A percentile compares a stretch with the other conserved stretches of the same genome.
phyloP scores from a whole-genome alignment of 768 basidiomycete species.

The Peribolospora kevripleyi region DNA sequence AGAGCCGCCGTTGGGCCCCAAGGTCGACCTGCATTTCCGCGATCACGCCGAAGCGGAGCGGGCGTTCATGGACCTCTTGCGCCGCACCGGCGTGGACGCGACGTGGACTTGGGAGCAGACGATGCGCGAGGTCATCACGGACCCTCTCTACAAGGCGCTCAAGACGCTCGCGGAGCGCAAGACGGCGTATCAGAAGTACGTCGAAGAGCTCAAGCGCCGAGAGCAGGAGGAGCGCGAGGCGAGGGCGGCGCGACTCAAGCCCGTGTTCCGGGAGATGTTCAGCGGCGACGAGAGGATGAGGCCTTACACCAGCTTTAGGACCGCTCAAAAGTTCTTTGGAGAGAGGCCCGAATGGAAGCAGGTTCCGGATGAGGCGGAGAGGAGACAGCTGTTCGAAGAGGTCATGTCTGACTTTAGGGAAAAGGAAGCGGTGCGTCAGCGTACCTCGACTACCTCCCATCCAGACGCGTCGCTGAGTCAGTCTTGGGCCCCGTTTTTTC shows the following conservation, averaged over 20 bases:
- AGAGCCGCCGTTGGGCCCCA: conserved; percentile 22
- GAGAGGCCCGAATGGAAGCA: conserved; percentile 61
- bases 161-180: conserved; percentile 88
- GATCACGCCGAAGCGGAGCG: conserved; percentile 78
- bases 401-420: conserved; percentile 64
- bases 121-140: conserved; percentile 93
- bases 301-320: conserved; percentile 21
- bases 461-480: not conserved
- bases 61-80: conserved; percentile 71
- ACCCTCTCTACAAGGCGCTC: conserved; percentile 84
- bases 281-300: conserved; percentile 8
- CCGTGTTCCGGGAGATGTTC: conserved; percentile 19
- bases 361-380: conserved; percentile 58
- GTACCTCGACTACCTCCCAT: not conserved
- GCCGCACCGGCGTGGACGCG: conserved; percentile 70
- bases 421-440: conserved; percentile 52
- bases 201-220: conserved; percentile 45
- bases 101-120: conserved; percentile 96
- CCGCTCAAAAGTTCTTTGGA: conserved; percentile 31
- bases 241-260: conserved; percentile 59
- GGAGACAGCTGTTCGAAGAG: conserved; percentile 72
- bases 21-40: conserved; percentile 68
- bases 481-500: conserved; percentile 9
- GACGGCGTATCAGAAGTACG: conserved; percentile 81
- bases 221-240: conserved; percentile 69